These are phyloP conservation scores for Calycina herbarum DNA, from an alignment of 2,329 filamentous ascomycete species.

Conservation along the genomic window DNA sequence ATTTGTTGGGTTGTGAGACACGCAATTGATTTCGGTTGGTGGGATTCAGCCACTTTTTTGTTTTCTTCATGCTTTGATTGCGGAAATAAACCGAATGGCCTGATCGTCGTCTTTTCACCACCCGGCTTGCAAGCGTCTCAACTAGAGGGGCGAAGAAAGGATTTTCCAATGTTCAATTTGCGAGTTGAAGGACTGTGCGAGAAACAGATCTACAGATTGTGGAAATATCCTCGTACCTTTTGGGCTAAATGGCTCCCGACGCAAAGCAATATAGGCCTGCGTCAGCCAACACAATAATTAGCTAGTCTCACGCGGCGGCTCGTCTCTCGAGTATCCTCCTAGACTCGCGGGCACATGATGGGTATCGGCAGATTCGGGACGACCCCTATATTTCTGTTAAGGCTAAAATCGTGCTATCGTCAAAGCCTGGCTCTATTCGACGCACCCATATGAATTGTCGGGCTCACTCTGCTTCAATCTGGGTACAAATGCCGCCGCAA, in stretches of 20 bases:
- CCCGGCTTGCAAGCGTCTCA: neutral
- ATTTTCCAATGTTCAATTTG: neutral
- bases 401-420: slow-evolving; percentile 18
- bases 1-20: neutral
- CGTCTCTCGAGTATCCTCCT: neutral
- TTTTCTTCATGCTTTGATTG: neutral
- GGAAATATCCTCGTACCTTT: neutral
- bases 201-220: neutral
- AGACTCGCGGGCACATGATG: slow-evolving; percentile 23
- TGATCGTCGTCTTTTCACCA: neutral
- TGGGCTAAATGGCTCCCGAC: neutral
- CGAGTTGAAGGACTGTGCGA: neutral
- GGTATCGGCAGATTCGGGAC: slow-evolving; percentile 21
- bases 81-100: neutral
- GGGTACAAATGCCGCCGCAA: slow-evolving; percentile 18
- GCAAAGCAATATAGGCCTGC: neutral
- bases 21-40: neutral
- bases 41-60: slow-evolving; percentile 1
- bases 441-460: slow-evolving; percentile 21
- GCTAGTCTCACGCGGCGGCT: slow-evolving; percentile 2
- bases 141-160: neutral
- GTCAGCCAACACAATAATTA: neutral
- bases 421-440: slow-evolving; percentile 17
- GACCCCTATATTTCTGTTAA: slow-evolving; percentile 15
- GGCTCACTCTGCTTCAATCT: slow-evolving; percentile 19